Percentiles rank a stretch among this genome's conserved stretches.
phyloP scores from a whole-genome alignment of 2,329 filamentous ascomycete species.

The Neoscytalidium dimidiatum region DNA sequence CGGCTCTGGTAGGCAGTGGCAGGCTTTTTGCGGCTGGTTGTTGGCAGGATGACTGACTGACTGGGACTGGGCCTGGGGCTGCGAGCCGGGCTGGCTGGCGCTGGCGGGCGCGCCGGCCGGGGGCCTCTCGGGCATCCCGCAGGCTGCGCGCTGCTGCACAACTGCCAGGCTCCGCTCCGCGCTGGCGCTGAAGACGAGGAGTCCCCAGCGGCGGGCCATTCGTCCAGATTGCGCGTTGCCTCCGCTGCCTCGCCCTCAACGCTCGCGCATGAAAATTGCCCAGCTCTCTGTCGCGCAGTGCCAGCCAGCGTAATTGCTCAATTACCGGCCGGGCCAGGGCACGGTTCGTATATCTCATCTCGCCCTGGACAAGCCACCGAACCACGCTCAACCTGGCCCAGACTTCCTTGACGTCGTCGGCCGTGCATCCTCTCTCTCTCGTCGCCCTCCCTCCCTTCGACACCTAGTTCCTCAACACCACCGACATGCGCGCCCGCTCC shows the following conservation, averaged over 20 bases:
- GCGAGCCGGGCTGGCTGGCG: background rate
- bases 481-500: background rate
- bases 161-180: background rate
- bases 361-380: constrained; percentile 13
- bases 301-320: constrained; percentile 13
- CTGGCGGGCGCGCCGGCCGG: background rate
- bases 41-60: background rate
- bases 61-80: background rate
- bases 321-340: constrained; percentile 15
- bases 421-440: background rate
- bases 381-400: constrained; percentile 17
- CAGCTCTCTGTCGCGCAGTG: background rate
- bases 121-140: no score
- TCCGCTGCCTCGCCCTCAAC: no score
- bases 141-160: background rate
- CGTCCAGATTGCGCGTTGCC: background rate
- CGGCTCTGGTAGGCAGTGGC: background rate
- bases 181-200: background rate
- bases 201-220: background rate
- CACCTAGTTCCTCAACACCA: background rate
- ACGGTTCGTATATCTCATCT: constrained; percentile 17
- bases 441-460: constrained; percentile 1
- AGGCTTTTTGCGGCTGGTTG: background rate
- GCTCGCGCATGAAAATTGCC: constrained; percentile 3
- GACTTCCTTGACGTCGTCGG: constrained; percentile 19